These are phyloP conservation scores for Pseudohyphozyma bogoriensis DNA, from an alignment of 768 basidiomycete species.

Conservation along the genomic window DNA sequence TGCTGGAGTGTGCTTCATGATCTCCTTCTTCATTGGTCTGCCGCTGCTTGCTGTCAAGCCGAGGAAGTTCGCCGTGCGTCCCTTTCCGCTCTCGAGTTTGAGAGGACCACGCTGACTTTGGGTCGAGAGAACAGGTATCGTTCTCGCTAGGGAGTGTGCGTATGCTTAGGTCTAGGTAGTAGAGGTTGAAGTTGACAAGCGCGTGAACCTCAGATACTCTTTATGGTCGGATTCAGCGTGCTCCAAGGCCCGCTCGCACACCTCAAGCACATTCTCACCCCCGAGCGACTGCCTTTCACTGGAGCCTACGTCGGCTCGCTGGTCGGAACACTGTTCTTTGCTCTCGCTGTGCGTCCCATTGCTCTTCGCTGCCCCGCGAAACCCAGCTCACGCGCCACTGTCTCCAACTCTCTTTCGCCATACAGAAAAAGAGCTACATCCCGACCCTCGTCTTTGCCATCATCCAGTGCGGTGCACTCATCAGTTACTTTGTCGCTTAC, in stretches of 20 bases:
- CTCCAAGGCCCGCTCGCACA: slow-evolving; percentile 74
- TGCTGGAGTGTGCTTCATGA: slow-evolving; percentile 84
- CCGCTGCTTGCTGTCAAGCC: slow-evolving; percentile 64
- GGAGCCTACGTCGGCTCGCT: slow-evolving; percentile 71
- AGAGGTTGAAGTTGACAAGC: neutral
- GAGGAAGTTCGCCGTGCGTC: slow-evolving; percentile 75
- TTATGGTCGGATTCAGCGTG: slow-evolving; percentile 67
- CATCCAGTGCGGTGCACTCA: slow-evolving; percentile 72
- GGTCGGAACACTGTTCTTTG: slow-evolving; percentile 79
- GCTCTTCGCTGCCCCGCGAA: neutral
- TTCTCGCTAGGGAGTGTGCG: slow-evolving; percentile 25
- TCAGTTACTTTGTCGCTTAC: slow-evolving; percentile 84
- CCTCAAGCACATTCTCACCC: slow-evolving; percentile 56
- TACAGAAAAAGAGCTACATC: slow-evolving; percentile 62
- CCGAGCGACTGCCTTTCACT: slow-evolving; percentile 43
- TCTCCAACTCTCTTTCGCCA: neutral
- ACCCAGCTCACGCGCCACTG: neutral
- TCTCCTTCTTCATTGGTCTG: slow-evolving; percentile 68
- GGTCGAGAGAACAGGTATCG: slow-evolving; percentile 32
- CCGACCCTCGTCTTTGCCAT: slow-evolving; percentile 74
- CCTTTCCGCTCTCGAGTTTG: neutral
- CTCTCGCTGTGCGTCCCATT: slow-evolving; percentile 61
- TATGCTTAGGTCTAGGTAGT: neutral
- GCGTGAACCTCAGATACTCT: slow-evolving; percentile 53
- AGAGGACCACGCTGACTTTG: neutral